These are phyloP conservation scores for Cicer pinnatifidum DNA, from an alignment of 306 rosid genomes.

Conservation along the genomic window DNA sequence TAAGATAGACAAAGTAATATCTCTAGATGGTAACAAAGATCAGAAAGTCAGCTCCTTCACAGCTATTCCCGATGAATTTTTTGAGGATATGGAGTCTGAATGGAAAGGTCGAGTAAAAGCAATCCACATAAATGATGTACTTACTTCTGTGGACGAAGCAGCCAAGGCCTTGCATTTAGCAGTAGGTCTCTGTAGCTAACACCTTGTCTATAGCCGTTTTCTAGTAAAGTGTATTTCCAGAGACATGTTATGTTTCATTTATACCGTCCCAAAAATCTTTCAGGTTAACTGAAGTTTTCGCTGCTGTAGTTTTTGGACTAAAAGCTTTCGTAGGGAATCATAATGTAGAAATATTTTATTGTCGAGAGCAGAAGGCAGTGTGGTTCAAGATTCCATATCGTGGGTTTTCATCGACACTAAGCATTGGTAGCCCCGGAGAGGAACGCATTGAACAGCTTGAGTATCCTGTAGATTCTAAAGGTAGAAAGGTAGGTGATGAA, in stretches of 20 bases:
- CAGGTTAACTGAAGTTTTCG: conserved; percentile 85
- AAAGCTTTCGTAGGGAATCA: conserved; percentile 67
- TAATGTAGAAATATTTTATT: conserved; percentile 66
- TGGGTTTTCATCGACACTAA: conserved; percentile 69
- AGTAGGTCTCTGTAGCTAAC: conserved; percentile 58
- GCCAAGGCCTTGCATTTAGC: conserved; percentile 76
- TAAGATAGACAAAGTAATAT: conserved; percentile 74
- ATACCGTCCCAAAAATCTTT: conserved; percentile 32
- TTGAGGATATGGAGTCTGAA: conserved; percentile 88
- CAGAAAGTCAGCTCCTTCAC: conserved; percentile 69
- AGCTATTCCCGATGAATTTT: conserved; percentile 74
- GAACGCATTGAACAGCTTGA: conserved; percentile 81
- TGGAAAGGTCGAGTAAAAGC: conserved; percentile 92
- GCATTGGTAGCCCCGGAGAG: conserved; percentile 70
- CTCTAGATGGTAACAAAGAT: conserved; percentile 68
- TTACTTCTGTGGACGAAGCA: conserved; percentile 72
- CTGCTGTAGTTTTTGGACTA: conserved; percentile 77
- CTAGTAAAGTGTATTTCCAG: conserved; percentile 27
- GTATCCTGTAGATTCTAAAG: conserved; percentile 91
- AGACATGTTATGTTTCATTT: conserved; percentile 29
- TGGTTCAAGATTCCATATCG: conserved; percentile 64
- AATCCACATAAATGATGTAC: conserved; percentile 70
- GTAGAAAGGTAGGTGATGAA: conserved; percentile 89
- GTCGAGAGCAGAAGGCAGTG: conserved; percentile 86
- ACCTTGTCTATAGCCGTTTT: conserved; percentile 36